Percentiles rank a stretch among this genome's conserved stretches.
phyloP scores from a whole-genome alignment of 1,139 yeast species.

The Lodderomyces parapsilosis region DNA sequence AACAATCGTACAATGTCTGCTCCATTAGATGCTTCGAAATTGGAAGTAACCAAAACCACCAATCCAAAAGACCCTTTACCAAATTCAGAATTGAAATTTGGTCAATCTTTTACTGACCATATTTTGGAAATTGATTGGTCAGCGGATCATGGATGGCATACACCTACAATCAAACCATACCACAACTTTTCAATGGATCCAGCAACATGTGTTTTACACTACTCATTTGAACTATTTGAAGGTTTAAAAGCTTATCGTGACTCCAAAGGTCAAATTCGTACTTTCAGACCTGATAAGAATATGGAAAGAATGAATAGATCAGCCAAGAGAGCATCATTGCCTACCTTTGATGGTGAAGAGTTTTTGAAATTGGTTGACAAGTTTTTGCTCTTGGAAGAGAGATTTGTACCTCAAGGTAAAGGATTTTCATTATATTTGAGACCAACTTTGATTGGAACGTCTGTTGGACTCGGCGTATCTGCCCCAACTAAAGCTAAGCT shows the following conservation, averaged over 20 bases:
- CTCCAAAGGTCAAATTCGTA: constrained; percentile 61
- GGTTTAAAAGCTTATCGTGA: constrained; percentile 94
- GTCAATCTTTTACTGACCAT: constrained; percentile 85
- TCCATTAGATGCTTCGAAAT: constrained; percentile 65
- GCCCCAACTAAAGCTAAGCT: constrained; percentile 78
- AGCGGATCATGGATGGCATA: constrained; percentile 73
- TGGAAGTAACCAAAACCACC: constrained; percentile 55
- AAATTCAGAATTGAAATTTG: constrained; percentile 77
- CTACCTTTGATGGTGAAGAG: constrained; percentile 77
- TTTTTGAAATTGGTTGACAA: constrained; percentile 71
- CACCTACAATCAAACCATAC: constrained; percentile 84
- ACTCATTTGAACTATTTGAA: constrained; percentile 92
- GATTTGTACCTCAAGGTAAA: constrained; percentile 75
- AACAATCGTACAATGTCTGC: constrained; percentile 1
- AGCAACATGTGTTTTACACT: constrained; percentile 85
- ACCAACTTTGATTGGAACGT: constrained; percentile 93
- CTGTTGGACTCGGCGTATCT: constrained; percentile 80
- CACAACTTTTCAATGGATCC: constrained; percentile 78
- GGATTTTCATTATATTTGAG: constrained; percentile 92
- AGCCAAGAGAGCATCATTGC: constrained; percentile 84
- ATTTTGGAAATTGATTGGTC: constrained; percentile 90
- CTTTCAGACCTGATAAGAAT: constrained; percentile 89
- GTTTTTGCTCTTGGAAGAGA: constrained; percentile 68
- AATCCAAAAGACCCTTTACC: constrained; percentile 67
- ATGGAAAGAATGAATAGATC: constrained; percentile 89